Evolutionary conservation across 202 grass and related monocot species (phyloP).

Genomic region (Brachypodium distachyon): DNA sequence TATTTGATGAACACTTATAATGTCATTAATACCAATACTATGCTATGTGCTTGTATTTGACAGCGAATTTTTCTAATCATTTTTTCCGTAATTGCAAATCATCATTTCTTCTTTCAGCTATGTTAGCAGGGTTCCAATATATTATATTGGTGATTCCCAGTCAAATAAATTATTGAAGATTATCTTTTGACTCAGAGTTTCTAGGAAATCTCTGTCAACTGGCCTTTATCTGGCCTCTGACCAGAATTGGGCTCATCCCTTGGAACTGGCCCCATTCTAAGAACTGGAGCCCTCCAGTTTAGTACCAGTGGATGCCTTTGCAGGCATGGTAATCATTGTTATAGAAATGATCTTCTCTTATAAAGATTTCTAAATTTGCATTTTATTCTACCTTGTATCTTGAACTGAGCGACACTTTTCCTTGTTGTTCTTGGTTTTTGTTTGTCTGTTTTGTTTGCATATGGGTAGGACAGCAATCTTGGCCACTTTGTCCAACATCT

Average conservation of each 20-base stretch:
- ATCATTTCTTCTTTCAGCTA: background rate
- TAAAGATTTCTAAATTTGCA: conserved; percentile 17
- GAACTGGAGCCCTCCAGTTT: background rate
- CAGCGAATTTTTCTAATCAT: background rate
- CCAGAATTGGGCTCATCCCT: background rate
- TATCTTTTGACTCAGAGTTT: background rate
- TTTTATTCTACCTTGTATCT: conserved; percentile 33
- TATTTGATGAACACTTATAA: too few relatives aligned
- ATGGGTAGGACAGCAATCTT: conserved; percentile 76
- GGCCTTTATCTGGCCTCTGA: background rate
- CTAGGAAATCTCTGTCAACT: background rate
- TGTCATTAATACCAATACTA: background rate
- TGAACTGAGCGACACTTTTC: conserved; percentile 44
- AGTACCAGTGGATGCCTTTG: background rate
- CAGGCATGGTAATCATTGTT: conserved; percentile 17
- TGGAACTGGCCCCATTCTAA: background rate
- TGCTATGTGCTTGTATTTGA: too few relatives aligned
- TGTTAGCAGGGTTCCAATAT: background rate
- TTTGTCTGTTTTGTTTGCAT: conserved; percentile 62
- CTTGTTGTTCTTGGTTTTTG: conserved; percentile 68
- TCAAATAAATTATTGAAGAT: background rate
- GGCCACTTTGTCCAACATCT: conserved; percentile 75
- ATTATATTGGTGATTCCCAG: too few relatives aligned
- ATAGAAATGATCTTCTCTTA: conserved; percentile 1
- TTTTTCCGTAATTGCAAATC: background rate